phyloP scores from a whole-genome alignment of 1,284 basidiomycete genomes.

The Ceratorhiza oryzae-sativae region DNA sequence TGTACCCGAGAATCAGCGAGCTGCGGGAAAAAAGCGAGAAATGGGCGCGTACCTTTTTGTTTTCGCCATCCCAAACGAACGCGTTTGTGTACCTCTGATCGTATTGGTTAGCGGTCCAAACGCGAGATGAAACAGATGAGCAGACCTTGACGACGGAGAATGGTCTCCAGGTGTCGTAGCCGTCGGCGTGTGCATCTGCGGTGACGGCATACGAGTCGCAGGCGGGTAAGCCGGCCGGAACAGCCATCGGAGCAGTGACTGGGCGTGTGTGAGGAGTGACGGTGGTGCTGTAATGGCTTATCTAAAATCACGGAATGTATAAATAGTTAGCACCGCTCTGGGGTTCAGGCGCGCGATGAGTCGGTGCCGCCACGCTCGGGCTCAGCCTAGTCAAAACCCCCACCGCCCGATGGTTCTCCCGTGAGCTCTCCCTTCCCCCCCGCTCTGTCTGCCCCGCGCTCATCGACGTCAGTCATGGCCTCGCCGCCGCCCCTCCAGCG shows the following conservation, averaged over 20 bases:
- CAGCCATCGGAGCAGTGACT: neutral
- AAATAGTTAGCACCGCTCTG: constrained; percentile 1
- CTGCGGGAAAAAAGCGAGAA: neutral
- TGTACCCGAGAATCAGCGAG: constrained; percentile 41
- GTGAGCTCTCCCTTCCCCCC: neutral
- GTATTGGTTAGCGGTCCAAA: neutral
- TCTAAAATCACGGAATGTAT: constrained; percentile 9
- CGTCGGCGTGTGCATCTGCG: neutral
- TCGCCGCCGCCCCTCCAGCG: constrained; percentile 8
- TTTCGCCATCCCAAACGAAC: constrained; percentile 10
- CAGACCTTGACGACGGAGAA: constrained; percentile 12
- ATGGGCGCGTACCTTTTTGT: constrained; percentile 18
- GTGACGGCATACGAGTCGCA: neutral
- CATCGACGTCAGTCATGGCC: neutral
- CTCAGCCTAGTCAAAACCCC: neutral
- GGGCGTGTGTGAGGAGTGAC: neutral
- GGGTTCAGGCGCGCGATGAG: neutral
- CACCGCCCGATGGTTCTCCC: neutral
- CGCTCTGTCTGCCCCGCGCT: neutral
- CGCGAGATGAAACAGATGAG: neutral
- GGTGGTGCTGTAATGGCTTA: constrained; percentile 1
- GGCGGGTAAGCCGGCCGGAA: neutral
- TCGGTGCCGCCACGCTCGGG: neutral
- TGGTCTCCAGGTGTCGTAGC: constrained; percentile 1
- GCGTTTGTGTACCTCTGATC: constrained; percentile 27